Conservation (phyloP, 176 grass and related monocot genomes). For the Musa itinerans region DNA sequence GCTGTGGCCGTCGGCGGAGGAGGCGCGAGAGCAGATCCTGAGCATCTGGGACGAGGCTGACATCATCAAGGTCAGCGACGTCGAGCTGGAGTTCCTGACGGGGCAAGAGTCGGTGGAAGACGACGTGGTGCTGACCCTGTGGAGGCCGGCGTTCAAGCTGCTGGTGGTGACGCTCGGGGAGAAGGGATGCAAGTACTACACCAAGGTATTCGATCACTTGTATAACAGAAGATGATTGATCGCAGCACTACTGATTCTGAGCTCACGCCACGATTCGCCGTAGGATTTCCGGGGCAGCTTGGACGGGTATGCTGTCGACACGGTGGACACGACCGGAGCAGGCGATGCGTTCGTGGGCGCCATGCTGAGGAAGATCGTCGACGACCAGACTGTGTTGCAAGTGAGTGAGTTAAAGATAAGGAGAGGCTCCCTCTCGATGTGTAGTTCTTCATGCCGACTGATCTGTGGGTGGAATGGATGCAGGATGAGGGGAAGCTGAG, state of each 20-base stretch:
- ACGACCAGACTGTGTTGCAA: slow-evolving; percentile 8
- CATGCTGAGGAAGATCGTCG: slow-evolving; percentile 6
- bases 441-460: background rate
- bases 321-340: slow-evolving; percentile 8
- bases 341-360: slow-evolving; percentile 12
- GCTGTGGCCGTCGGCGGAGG: slow-evolving; percentile 7
- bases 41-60: slow-evolving; percentile 9
- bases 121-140: slow-evolving; percentile 3
- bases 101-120: background rate
- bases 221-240: too few species aligned
- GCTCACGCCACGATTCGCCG: too few species aligned
- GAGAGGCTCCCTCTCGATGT: too few species aligned
- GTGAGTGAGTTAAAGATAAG: background rate
- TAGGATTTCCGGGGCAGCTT: slow-evolving; percentile 10
- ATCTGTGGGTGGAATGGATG: background rate
- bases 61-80: slow-evolving; percentile 14
- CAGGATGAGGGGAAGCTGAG: background rate
- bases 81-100: slow-evolving; percentile 14
- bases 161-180: slow-evolving; percentile 11
- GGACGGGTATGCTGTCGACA: slow-evolving; percentile 13
- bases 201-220: slow-evolving; percentile 2
- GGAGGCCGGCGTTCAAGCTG: slow-evolving; percentile 12
- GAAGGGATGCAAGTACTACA: slow-evolving; percentile 17
- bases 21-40: slow-evolving; percentile 5
- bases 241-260: too few species aligned